Base-by-base conservation (phyloP, 2,329 filamentous ascomycete genomes). In the Sporothrix humicola region DNA sequence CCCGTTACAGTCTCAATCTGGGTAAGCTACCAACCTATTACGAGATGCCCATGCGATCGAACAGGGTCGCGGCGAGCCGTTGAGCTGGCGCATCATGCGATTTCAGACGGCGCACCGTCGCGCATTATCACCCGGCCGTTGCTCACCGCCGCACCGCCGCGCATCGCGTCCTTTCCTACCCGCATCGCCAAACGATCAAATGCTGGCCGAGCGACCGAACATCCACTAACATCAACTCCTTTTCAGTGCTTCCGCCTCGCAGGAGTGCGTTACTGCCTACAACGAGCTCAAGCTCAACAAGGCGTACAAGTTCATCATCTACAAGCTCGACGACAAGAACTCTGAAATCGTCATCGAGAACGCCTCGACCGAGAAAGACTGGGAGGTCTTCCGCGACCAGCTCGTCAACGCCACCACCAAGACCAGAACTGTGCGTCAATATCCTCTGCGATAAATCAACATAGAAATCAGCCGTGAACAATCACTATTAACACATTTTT, bases 291-390 rank as follows among this genome's bases (percentile, higher is more conserved):
- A 95, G 89, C 90, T 94, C 79, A 87, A 84, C 84, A 94, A 94
- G 85, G 90, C 89, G 86, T 87, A 90, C 86, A 95, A 94, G 85
- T 97, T 89, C 88, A 92, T 96, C 85, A 90, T 96, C 87, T 95
- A 89, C 91, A 94, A 94, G 88, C 90, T 96, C 82, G 91, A 90
- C 77, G 92, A 95, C 84, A 88, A 94, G 86, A 90, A 90, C 88
- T 93, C 91, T 84, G 84, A 93, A 84, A 94, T 96, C 81, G 90
- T 92, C 74, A 89, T 96, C 79, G 93, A 95, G 84, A 90, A 93
- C 82, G 87, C 89, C 72, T 92, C 90, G 74, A 84, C 84, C 75
- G 86, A 90, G 78, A 84, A 84, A 77, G 89, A 94, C 83, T 95
- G 89, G 86, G 89, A 92, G 74, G 83, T 79, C 77, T 94, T 95